Evolutionary conservation across 2,329 filamentous ascomycete species (phyloP).

Genomic region (Fusarium setosum): DNA sequence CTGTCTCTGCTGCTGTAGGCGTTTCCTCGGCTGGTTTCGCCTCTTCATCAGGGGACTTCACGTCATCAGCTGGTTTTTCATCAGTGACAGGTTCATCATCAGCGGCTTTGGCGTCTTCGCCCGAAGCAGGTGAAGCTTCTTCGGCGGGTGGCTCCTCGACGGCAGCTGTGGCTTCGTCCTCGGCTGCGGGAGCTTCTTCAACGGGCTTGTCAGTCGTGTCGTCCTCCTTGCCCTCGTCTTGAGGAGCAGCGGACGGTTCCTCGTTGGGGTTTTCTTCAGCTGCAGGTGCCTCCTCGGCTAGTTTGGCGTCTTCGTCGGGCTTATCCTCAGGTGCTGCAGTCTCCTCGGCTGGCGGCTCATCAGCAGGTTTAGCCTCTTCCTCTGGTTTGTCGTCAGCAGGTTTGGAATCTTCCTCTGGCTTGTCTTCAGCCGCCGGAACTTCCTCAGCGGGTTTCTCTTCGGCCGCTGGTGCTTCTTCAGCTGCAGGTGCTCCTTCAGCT

Average conservation of each 20-base stretch:
- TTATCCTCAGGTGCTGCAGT: not conserved
- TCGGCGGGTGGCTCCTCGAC: constrained; percentile 15
- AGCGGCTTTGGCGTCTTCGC: constrained; percentile 15
- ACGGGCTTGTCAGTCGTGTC: constrained; percentile 1
- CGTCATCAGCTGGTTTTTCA: constrained; percentile 38
- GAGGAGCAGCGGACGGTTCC: not conserved
- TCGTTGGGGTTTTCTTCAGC: not conserved
- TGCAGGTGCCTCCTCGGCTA: constrained; percentile 8
- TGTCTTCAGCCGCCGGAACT: constrained; percentile 23
- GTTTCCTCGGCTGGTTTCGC: constrained; percentile 29
- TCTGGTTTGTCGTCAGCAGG: constrained; percentile 11
- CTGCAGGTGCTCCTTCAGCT: constrained; percentile 5
- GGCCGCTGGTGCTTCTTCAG: not conserved
- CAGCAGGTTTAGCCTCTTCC: constrained; percentile 22
- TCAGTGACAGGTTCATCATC: constrained; percentile 35
- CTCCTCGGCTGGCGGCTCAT: constrained; percentile 26
- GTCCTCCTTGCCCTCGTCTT: constrained; percentile 17
- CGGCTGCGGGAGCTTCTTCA: constrained; percentile 3
- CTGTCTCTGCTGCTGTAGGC: constrained; percentile 5
- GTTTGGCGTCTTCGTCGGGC: not conserved
- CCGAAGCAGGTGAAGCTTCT: constrained; percentile 13
- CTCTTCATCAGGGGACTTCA: constrained; percentile 24
- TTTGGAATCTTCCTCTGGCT: constrained; percentile 12
- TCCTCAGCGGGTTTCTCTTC: constrained; percentile 23
- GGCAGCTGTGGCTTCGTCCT: constrained; percentile 3